phyloP scores from a whole-genome alignment of 345 rosid species.

The Luvunga scandens region DNA sequence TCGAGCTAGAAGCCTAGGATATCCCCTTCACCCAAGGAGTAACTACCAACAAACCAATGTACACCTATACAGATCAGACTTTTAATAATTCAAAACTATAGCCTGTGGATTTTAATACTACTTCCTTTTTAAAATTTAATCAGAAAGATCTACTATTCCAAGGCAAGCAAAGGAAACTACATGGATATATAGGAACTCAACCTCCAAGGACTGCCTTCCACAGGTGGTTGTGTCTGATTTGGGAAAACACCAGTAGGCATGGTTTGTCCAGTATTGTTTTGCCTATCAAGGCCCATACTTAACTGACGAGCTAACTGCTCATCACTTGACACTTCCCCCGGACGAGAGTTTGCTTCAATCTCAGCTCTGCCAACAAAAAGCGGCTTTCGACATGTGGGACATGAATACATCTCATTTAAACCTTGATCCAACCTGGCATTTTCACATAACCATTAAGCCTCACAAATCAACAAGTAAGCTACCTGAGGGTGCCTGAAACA shows the following conservation, averaged over 20 bases:
- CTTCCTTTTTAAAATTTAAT: conserved; percentile 1
- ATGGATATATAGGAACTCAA: conserved; percentile 26
- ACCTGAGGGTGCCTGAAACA: conserved; percentile 9
- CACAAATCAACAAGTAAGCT: conserved; percentile 10
- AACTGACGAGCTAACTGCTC: conserved; percentile 83
- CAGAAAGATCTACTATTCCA: conserved; percentile 1
- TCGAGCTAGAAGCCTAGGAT: background rate
- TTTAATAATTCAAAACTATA: background rate
- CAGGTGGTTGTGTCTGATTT: conserved; percentile 49
- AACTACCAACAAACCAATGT: conserved; percentile 6
- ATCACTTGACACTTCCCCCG: conserved; percentile 53
- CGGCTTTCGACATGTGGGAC: conserved; percentile 99
- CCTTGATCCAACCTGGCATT: conserved; percentile 98
- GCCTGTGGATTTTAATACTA: background rate
- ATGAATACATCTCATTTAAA: conserved; percentile 81
- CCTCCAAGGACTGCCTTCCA: conserved; percentile 84
- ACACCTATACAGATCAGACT: conserved; percentile 1
- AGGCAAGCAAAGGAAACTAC: conserved; percentile 5
- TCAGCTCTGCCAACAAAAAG: conserved; percentile 70
- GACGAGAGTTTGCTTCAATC: conserved; percentile 46
- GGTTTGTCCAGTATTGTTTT: conserved; percentile 45
- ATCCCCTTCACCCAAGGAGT: background rate
- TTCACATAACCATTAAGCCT: conserved; percentile 16
- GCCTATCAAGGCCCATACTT: conserved; percentile 57
- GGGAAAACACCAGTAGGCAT: conserved; percentile 71